Conservation (phyloP, 371 early-diverging fungal species). For the Haplosporangium sp. region DNA sequence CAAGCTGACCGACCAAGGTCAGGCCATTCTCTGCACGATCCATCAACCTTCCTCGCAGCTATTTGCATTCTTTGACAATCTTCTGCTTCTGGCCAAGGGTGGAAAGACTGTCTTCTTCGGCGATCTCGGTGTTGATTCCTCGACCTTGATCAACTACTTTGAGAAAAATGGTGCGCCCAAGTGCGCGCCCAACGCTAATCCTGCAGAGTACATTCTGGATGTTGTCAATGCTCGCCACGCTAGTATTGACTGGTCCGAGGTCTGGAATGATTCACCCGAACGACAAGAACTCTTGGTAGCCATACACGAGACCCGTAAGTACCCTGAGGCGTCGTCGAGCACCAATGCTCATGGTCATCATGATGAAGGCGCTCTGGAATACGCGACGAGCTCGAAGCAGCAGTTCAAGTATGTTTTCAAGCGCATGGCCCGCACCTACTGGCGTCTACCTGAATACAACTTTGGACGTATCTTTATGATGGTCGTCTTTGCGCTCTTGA, state of each 20-base stretch:
- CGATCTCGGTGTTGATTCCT: slow-evolving; percentile 69
- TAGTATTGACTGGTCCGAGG: slow-evolving; percentile 71
- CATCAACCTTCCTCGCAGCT: slow-evolving; percentile 88
- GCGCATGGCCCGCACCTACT: slow-evolving; percentile 74
- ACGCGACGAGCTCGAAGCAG: slow-evolving; percentile 21
- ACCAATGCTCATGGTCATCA: neutral
- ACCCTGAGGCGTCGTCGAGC: neutral
- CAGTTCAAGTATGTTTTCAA: slow-evolving; percentile 70
- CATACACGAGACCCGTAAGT: slow-evolving; percentile 37
- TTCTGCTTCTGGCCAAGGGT: slow-evolving; percentile 83
- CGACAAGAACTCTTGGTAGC: slow-evolving; percentile 9
- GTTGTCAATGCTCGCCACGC: slow-evolving; percentile 74
- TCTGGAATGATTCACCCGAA: slow-evolving; percentile 67
- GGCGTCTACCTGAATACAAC: slow-evolving; percentile 76
- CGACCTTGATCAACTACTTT: slow-evolving; percentile 69
- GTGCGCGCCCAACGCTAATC: slow-evolving; percentile 70
- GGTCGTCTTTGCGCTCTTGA: slow-evolving; percentile 67
- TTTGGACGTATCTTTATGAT: slow-evolving; percentile 70
- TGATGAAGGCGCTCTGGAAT: slow-evolving; percentile 33
- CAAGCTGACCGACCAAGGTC: slow-evolving; percentile 76
- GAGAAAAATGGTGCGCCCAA: slow-evolving; percentile 71
- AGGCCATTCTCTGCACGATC: slow-evolving; percentile 83
- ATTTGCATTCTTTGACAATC: slow-evolving; percentile 85
- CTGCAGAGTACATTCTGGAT: slow-evolving; percentile 79
- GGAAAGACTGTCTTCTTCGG: slow-evolving; percentile 87